A percentile compares a stretch with the other conserved stretches of the same genome.
Evolutionary conservation across 176 grass and related monocot genomes (phyloP).

Genomic region (Musa itinerans): DNA sequence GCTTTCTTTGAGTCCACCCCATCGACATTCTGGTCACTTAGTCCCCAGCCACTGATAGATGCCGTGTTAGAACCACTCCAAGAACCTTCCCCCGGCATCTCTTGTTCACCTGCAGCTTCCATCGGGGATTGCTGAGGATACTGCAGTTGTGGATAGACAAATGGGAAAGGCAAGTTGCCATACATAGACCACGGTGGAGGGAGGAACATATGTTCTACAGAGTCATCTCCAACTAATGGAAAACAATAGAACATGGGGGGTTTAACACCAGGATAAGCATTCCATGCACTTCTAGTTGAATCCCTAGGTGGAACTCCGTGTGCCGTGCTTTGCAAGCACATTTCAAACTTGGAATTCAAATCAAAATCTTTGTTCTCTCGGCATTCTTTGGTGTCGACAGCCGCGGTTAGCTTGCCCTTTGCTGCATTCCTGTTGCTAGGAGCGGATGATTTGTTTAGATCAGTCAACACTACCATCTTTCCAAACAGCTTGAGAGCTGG

Average conservation of each 20-base stretch:
- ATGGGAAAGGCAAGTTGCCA: constrained; percentile 15
- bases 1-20: constrained; percentile 29
- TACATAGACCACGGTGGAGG: constrained; percentile 30
- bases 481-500: constrained; percentile 61
- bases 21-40: constrained; percentile 23
- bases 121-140: constrained; percentile 11
- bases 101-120: constrained; percentile 7
- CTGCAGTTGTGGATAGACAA: constrained; percentile 16
- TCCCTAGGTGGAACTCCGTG: constrained; percentile 8
- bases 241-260: constrained; percentile 40
- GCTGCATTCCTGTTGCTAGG: not conserved
- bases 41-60: constrained; percentile 27
- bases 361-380: constrained; percentile 21
- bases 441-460: constrained; percentile 4
- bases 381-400: not conserved
- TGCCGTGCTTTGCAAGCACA: not conserved
- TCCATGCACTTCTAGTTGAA: constrained; percentile 27
- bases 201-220: constrained; percentile 10
- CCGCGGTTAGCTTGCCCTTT: not conserved
- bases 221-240: constrained; percentile 28
- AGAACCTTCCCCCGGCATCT: constrained; percentile 29
- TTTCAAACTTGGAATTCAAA: constrained; percentile 5
- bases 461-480: constrained; percentile 37
- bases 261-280: constrained; percentile 15
- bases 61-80: constrained; percentile 26